These are phyloP conservation scores for Scheffersomyces insectosa DNA, from an alignment of 1,139 yeast species.

Conservation along the genomic window DNA sequence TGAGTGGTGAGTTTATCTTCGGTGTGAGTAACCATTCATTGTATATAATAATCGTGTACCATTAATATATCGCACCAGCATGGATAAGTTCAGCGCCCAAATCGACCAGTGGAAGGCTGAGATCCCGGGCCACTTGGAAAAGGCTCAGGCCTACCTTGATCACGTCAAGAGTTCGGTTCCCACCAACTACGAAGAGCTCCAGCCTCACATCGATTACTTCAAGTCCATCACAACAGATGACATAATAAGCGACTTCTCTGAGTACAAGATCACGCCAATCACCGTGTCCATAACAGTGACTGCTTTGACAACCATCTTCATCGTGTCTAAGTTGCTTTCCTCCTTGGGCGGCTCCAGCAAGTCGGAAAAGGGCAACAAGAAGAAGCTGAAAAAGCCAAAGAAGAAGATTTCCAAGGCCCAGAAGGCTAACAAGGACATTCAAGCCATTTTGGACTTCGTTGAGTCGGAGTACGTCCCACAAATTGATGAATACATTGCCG, in stretches of 20 bases:
- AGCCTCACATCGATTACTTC: conserved; percentile 7
- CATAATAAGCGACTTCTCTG: conserved; percentile 30
- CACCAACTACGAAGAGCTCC: conserved; percentile 1
- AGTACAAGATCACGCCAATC: conserved; percentile 33
- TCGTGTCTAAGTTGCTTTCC: conserved; percentile 13
- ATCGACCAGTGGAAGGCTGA: neutral
- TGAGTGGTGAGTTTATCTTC: no score
- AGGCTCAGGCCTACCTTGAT: neutral
- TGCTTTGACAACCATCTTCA: conserved; percentile 29
- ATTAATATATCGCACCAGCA: neutral
- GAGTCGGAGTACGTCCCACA: conserved; percentile 46
- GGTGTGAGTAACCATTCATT: no score
- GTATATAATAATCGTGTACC: neutral
- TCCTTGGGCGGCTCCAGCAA: conserved; percentile 5
- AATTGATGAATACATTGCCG: conserved; percentile 42
- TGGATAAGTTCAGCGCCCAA: neutral
- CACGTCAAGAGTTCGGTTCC: conserved; percentile 1
- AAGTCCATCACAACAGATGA: conserved; percentile 17
- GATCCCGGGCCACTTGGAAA: neutral
- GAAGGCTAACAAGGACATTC: conserved; percentile 43
- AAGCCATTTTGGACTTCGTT: conserved; percentile 41
- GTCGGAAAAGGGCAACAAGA: conserved; percentile 11
- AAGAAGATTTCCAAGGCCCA: conserved; percentile 47
- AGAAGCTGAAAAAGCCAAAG: conserved; percentile 27
- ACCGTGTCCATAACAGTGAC: conserved; percentile 38